These are phyloP conservation scores for Lolium rigidum DNA, from an alignment of 176 grass and related monocot genomes.

Conservation along the genomic window DNA sequence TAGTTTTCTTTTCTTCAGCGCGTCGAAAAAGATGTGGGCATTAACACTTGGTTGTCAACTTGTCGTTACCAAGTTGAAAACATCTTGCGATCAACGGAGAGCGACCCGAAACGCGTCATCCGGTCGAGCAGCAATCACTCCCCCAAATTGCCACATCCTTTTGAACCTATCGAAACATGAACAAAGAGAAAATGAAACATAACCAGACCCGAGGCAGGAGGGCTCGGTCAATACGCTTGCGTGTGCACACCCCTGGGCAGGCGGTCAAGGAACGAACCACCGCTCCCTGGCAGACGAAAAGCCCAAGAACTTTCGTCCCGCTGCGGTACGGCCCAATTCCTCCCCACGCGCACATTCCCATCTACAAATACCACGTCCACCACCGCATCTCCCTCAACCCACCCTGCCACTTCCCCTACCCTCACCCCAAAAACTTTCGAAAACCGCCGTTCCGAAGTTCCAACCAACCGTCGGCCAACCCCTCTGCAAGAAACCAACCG, in stretches of 20 bases:
- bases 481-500: background rate
- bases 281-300: background rate
- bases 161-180: background rate
- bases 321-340: background rate
- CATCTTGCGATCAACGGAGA: background rate
- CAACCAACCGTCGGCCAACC: background rate
- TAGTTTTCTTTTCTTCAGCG: slow-evolving; percentile 21
- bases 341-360: background rate
- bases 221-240: slow-evolving; percentile 28
- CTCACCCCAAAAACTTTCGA: background rate
- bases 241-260: background rate
- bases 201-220: background rate
- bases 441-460: background rate
- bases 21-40: background rate
- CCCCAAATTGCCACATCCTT: background rate
- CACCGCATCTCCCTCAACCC: too few relatives aligned
- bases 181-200: background rate
- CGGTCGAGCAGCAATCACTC: background rate
- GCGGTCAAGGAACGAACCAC: background rate
- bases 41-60: background rate
- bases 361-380: slow-evolving; percentile 44
- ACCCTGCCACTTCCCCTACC: background rate
- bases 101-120: slow-evolving; percentile 1
- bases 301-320: slow-evolving; percentile 56
- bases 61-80: slow-evolving; percentile 1